Evolutionary conservation across 1,284 basidiomycete genomes (phyloP), one percentile per base, ranked within the genome.

Genomic region (Athelia psychrophila): DNA sequence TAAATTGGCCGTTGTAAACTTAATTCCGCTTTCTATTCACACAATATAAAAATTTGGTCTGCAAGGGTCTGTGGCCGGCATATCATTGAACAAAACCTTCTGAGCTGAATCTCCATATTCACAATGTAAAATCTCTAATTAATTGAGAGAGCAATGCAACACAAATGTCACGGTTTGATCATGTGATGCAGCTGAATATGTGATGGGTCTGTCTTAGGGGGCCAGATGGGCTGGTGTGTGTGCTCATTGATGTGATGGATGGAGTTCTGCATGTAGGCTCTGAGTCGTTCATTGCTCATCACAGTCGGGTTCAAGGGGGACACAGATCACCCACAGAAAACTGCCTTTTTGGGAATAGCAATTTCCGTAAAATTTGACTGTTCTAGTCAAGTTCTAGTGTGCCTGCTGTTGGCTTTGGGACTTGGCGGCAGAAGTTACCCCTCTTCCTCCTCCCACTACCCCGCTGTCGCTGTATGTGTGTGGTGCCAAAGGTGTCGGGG

Each of bases 211-310:
- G n/a, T 16, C 38, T 42, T 42, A 42, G n/a, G n/a, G 20, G 16
- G 16, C 20, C n/a, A 9, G 16, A 22, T 22, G 6, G 38, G n/a
- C n/a, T n/a, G 20, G 6, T 42, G 38, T 42, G 38, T 16, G n/a
- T 22, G 16, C n/a, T 42, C 38, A 18, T 42, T n/a, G 38, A n/a
- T 6, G 20, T 16, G 38, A 42, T 42, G n/a, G 9, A 42, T n/a
- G n/a, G 38, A n/a, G 20, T 42, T 42, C 20, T 42, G 38, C 38
- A n/a, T 42, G 16, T 42, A 22, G 20, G 20, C 38, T 5, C n/a
- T n/a, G n/a, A n/a, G n/a, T n/a, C 38, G 38, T 42, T 42, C 38
- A 42, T 42, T 42, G 38, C 20, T 22, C 38, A 42, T 42, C 38
- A 42, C 27, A 30, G 27, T 30, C 27, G 13, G 27, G 5, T 30